Base-by-base conservation (phyloP, 345 rosid species). In the Firmiana major region DNA sequence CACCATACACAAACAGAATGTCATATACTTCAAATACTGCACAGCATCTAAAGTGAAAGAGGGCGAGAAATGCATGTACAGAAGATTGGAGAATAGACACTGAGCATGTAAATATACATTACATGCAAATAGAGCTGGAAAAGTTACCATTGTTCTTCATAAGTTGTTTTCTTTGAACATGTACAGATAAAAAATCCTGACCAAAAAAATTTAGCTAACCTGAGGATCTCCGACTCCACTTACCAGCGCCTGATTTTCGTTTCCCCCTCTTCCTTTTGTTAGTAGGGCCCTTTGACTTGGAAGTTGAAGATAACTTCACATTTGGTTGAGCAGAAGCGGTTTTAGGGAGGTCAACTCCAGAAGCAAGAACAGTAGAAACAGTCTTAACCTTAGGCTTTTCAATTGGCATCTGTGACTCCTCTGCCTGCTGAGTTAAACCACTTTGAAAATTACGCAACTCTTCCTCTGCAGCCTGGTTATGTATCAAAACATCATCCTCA, bases 191-290 rank as follows among this genome's bases (percentile, higher is more conserved):
- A 13, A 7, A 60, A 54, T 65, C 63, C 60, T 45, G 51, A 49
- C 24, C 66, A 46, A 13, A 38, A 7, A 68, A 49, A 15, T 74
- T 76, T 79, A 24, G 51, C 85, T 74, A 81, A 73, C 77, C 78
- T 19, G 73, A 81, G 59, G 85, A 79, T 87, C 81, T 86, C 77
- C 81, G 82, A 64, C 82, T 80, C 84, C 89, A 69, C 53, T 79
- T 82, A 64, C 79, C 55, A 10, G 79, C 43, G 73, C 84, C 86
- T 51, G 88, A 71, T 77, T 82, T 87, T 77, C 88, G 77, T 78
- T 84, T 89, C 5, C 90, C 89, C 75, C 88, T 75, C 80, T 83
- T 88, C 78, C 86, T 80, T 86, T 84, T 88, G 78, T 84, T 88
- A 54, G 76, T 89, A 34, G 81, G 78, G 73, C 60, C 71, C 77